phyloP scores from a whole-genome alignment of 2,329 filamentous ascomycete genomes.

The Arthrinium puccinioides region DNA sequence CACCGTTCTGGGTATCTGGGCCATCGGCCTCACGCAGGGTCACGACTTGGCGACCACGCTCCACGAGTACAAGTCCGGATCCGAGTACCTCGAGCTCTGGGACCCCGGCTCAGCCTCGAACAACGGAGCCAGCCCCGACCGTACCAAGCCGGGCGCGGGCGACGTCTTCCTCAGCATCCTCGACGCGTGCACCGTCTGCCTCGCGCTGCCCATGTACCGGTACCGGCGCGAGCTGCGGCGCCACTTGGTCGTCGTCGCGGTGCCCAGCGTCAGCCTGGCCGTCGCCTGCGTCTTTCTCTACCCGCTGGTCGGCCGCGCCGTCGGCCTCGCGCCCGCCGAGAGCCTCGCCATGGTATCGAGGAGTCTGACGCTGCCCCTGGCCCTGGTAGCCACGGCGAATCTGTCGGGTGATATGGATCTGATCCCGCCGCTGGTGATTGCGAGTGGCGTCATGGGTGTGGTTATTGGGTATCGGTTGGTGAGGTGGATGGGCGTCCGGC shows the following conservation, averaged over 20 bases:
- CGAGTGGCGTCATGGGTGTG: constrained; percentile 52
- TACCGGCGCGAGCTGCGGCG: constrained; percentile 47
- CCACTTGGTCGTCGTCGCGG: constrained; percentile 46
- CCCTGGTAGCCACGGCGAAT: constrained; percentile 47
- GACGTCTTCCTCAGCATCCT: constrained; percentile 48
- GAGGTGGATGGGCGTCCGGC: constrained; percentile 41
- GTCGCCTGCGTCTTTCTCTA: constrained; percentile 49
- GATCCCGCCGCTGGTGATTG: constrained; percentile 48
- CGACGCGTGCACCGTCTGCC: constrained; percentile 50
- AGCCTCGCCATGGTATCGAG: constrained; percentile 49
- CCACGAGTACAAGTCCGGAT: constrained; percentile 40
- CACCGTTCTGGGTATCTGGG: constrained; percentile 45
- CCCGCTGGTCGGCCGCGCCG: constrained; percentile 43
- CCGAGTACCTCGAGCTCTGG: constrained; percentile 47
- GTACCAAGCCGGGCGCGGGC: constrained; percentile 43
- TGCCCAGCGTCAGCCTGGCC: constrained; percentile 44
- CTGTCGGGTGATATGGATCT: constrained; percentile 49
- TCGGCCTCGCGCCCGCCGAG: constrained; percentile 45
- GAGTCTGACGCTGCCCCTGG: constrained; percentile 53
- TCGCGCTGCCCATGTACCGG: constrained; percentile 54
- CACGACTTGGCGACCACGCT: constrained; percentile 33
- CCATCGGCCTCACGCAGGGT: constrained; percentile 39
- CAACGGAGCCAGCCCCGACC: constrained; percentile 23
- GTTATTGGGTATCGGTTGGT: constrained; percentile 45
- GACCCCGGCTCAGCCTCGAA: no score